These are phyloP conservation scores for Populus tomentosa DNA, from an alignment of 441 rosid species.

Conservation along the genomic window DNA sequence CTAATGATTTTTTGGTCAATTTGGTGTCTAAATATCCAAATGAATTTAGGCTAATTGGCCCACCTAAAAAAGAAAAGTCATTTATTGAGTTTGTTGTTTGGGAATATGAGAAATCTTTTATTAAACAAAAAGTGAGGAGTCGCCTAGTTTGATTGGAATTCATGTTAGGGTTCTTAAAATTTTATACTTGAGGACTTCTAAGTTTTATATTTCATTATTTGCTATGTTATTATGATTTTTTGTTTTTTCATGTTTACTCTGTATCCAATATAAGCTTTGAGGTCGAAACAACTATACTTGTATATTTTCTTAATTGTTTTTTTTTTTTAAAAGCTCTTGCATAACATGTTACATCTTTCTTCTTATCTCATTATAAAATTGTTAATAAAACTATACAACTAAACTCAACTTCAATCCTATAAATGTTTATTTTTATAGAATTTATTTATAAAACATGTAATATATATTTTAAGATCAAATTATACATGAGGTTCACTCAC, in stretches of 20 bases:
- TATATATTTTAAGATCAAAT: too few relatives aligned
- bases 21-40: slow-evolving; percentile 60
- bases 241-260: not conserved
- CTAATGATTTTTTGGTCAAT: slow-evolving; percentile 54
- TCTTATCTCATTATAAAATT: not conserved
- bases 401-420: not conserved
- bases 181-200: too few relatives aligned
- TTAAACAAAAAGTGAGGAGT: slow-evolving; percentile 59
- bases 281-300: not conserved
- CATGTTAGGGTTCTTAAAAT: slow-evolving; percentile 26
- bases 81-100: slow-evolving; percentile 61
- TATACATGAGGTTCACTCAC: too few relatives aligned
- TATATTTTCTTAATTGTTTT: not conserved
- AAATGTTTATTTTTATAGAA: too few relatives aligned
- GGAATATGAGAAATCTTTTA: slow-evolving; percentile 55
- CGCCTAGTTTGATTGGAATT: slow-evolving; percentile 44
- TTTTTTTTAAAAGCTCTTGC: not conserved
- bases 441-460: too few relatives aligned
- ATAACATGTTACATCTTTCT: not conserved
- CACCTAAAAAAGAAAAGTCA: slow-evolving; percentile 50
- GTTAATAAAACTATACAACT: too few relatives aligned
- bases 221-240: not conserved
- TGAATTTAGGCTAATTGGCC: slow-evolving; percentile 51
- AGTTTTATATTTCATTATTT: too few relatives aligned
- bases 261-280: not conserved